Base-by-base conservation (phyloP, 768 basidiomycete genomes). In the Suillus bovinus region DNA sequence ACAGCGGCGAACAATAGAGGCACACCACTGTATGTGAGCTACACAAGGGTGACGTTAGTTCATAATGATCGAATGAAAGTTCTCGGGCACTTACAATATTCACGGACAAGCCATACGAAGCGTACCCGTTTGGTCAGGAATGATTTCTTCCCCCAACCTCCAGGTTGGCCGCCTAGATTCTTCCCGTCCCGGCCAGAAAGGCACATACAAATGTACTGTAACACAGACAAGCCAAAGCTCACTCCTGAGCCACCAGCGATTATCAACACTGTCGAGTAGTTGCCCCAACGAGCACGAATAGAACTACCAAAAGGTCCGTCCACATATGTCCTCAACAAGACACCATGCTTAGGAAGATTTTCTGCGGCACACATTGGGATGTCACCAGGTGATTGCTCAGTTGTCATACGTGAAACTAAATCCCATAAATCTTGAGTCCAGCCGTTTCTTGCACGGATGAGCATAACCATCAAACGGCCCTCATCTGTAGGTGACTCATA, bases 21-120 rank as follows among this genome's bases (percentile, higher is more conserved):
- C 89, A 62, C 88, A 86, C 91, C 91, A 93, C 60, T 88, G 85
- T 34, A 93, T 78, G 65, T 93, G 89, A 22, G 86, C 90, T 91
- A 49, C 39, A 29, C 39, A 52, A 44, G 4, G 29, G 20, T 29
- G 5, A 38, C 42, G 20, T 41, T 64, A 9, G 34, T 57, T 27
- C 20, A 27, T 6, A 27, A 36, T 24, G 47, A 6, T 24, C 27
- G 38, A 61, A n/a, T 42, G 22, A 50, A 11, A 27, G 59, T 22
- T 16, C 42, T 49, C 59, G 29, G 3, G 16, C 2, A 78, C 88
- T 74, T 62, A 90, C 90, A 82, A 68, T 86, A 91, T 68, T 92
- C 91, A 42, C 89, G 80, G 24, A 91, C 77, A 49, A 91, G 81
- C 91, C 91, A 93, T 3, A 92, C 80, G 65, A 93, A 90, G 20